Evolutionary conservation across 1,284 basidiomycete species (phyloP).

Genomic region (Phylloporus sp.): DNA sequence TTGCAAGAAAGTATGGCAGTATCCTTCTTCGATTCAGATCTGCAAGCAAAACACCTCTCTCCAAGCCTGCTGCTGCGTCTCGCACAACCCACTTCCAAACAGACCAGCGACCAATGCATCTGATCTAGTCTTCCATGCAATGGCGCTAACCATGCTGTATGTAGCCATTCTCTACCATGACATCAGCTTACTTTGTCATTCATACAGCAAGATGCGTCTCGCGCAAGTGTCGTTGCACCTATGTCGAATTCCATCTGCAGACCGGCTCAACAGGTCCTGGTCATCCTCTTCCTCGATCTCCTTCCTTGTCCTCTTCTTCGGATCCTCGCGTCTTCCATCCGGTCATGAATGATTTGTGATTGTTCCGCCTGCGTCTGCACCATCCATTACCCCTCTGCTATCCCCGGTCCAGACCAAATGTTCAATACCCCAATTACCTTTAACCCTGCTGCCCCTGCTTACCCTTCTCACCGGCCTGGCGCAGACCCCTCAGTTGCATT

Average conservation of each 20-base stretch:
- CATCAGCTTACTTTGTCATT: slow-evolving; percentile 10
- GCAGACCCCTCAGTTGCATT: slow-evolving; percentile 29
- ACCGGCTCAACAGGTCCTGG: slow-evolving; percentile 79
- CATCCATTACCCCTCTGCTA: slow-evolving; percentile 30
- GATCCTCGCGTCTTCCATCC: slow-evolving; percentile 20
- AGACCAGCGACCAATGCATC: slow-evolving; percentile 88
- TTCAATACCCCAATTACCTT: slow-evolving; percentile 49
- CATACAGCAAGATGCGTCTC: slow-evolving; percentile 76
- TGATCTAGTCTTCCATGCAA: slow-evolving; percentile 83
- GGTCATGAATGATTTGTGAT: slow-evolving; percentile 48
- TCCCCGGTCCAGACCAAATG: slow-evolving; percentile 36
- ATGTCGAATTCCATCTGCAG: slow-evolving; percentile 85
- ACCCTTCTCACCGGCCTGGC: slow-evolving; percentile 22
- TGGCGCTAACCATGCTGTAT: slow-evolving; percentile 78
- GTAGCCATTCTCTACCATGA: slow-evolving; percentile 37
- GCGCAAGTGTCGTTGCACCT: slow-evolving; percentile 81
- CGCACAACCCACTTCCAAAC: slow-evolving; percentile 79
- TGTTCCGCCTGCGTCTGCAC: slow-evolving; percentile 38
- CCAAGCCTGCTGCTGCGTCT: slow-evolving; percentile 61
- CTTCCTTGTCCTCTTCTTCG: slow-evolving; percentile 31
- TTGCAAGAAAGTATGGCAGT: slow-evolving; percentile 78
- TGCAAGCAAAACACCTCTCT: slow-evolving; percentile 71
- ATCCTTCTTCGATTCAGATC: slow-evolving; percentile 6
- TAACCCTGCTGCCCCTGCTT: slow-evolving; percentile 27
- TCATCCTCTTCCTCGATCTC: slow-evolving; percentile 52